phyloP scores from a whole-genome alignment of 257 asterid species.

The Petrea volubilis region DNA sequence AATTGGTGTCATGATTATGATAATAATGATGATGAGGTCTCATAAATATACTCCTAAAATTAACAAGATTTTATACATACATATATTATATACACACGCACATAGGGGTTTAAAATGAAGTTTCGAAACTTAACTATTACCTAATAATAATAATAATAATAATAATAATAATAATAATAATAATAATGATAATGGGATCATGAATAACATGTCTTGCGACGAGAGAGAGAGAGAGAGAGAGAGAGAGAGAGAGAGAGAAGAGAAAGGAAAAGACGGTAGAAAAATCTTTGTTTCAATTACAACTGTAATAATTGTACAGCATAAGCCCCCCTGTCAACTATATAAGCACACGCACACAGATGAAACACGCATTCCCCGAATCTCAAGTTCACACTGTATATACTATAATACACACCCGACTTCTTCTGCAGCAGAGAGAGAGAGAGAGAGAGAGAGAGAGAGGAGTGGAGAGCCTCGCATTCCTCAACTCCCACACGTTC shows the following conservation, averaged over 20 bases:
- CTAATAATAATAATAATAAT: no score
- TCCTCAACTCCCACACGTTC: not conserved
- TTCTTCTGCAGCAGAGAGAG: not conserved
- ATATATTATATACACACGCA: not conserved
- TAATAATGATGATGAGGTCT: not conserved
- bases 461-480: not conserved
- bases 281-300: not conserved
- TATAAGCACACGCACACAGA: constrained; percentile 16
- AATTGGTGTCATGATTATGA: not conserved
- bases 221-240: not conserved
- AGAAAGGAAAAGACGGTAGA: not conserved
- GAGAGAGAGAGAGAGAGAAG: not conserved
- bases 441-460: not conserved
- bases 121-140: no score
- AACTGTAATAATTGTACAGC: constrained; percentile 15
- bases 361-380: constrained; percentile 4
- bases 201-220: not conserved
- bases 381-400: not conserved
- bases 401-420: not conserved
- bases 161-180: no score
- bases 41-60: not conserved
- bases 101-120: not conserved
- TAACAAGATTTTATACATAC: not conserved
- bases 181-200: not conserved
- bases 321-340: constrained; percentile 26